These are phyloP conservation scores for Microdochium paspali DNA, from an alignment of 2,329 filamentous ascomycete species.

Conservation along the genomic window DNA sequence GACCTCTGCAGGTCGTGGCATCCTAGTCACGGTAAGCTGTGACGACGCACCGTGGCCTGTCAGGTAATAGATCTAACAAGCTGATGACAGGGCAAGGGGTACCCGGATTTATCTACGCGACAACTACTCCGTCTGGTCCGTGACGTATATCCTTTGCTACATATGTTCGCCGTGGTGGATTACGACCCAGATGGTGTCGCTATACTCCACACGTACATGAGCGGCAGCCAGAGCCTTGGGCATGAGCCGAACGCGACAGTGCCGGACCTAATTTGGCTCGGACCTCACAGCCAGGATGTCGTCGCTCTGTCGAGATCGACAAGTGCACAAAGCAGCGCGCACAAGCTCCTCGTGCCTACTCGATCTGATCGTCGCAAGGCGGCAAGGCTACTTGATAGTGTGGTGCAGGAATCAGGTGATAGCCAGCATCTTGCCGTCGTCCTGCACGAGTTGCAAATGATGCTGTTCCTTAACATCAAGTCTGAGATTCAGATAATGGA, in stretches of 20 bases:
- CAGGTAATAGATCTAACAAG: not conserved
- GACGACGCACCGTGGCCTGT: not conserved
- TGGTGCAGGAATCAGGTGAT: constrained; percentile 15
- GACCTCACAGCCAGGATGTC: constrained; percentile 28
- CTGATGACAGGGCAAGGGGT: constrained; percentile 61
- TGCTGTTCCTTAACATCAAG: constrained; percentile 67
- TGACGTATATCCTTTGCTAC: constrained; percentile 33
- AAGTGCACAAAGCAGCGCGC: not conserved
- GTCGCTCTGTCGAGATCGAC: not conserved
- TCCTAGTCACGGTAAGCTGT: constrained; percentile 55
- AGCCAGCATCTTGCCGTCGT: constrained; percentile 27
- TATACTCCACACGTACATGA: constrained; percentile 66
- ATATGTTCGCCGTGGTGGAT: constrained; percentile 59
- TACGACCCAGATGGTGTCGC: constrained; percentile 68
- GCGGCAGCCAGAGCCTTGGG: constrained; percentile 52
- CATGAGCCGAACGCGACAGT: constrained; percentile 47
- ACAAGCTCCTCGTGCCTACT: constrained; percentile 10
- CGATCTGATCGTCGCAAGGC: constrained; percentile 49
- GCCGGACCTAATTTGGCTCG: constrained; percentile 53
- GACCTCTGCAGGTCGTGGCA: constrained; percentile 40
- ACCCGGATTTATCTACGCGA: constrained; percentile 65
- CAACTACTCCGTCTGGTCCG: constrained; percentile 51
- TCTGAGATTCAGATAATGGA: constrained; percentile 69
- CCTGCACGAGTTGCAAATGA: constrained; percentile 53
- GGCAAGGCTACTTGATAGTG: constrained; percentile 36